Evolutionary conservation across 345 rosid species (phyloP), one percentile per base, ranked within the genome.

Genomic region (Durio zibethinus): DNA sequence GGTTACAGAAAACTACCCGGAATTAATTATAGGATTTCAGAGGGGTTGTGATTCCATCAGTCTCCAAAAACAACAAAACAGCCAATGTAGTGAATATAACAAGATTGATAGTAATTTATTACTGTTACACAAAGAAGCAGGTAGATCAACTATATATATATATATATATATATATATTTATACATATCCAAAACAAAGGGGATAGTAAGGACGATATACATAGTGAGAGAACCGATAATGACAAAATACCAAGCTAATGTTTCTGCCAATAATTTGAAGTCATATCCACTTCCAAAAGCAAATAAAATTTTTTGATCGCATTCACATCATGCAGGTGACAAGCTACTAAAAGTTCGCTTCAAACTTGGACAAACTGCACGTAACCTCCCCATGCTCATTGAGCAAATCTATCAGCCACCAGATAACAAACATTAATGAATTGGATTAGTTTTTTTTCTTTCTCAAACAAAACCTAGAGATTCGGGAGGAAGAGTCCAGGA

Each of bases 301-400:
- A 69, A 47, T 43, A 14, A n/a, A 42, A 23, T 14, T 67, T 10
- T 10, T 69, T 47, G 1, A 47, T 18, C 57, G 29, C 59, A 47
- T 25, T 29, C 56, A 25, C 56, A 45, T 69, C 57, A 69, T 69
- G 73, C 57, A 27, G 57, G 25, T 8, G 23, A 45, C 57, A 69
- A 69, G 73, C 57, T 69, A 47, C 56, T 69, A 69, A 69, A 69
- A 42, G 47, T 69, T 5, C 73, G 57, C 57, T 69, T 69, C 73
- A 69, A 69, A 69, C 73, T 69, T 10, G 23, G 73, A 47, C 73
- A 69, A 69, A 47, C 31, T 8, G 40, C 38, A 3, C 73, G 56
- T 8, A 68, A 25, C 56, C 56, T 68, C 56, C 73, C 73, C 56
- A 68, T 68, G 54, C 48, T 68, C 36, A 47, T 68, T 25, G 73